Evolutionary conservation across 2,329 filamentous ascomycete genomes (phyloP), one percentile per base, ranked within the genome.

Genomic region (Rhinocladiella similis): DNA sequence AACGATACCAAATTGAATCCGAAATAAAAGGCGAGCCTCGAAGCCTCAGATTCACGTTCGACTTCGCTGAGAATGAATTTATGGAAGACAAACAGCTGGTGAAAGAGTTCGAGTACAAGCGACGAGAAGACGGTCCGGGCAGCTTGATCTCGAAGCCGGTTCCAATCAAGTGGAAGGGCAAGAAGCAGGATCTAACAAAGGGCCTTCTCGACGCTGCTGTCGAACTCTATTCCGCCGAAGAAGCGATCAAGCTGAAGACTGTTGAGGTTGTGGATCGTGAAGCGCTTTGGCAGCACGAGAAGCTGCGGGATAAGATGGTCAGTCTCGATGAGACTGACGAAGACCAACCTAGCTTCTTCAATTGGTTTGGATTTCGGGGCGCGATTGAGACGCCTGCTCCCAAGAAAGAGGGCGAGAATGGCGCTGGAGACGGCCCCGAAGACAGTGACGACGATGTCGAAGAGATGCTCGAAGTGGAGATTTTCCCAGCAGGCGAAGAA

Each of bases 81-180:
- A 96, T 97, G 67, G 82, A 86, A 70, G 82, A 96, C 76, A 80
- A 77, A 53, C 82, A 86, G 52, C 76, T 97, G 47, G 89, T 93
- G 76, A 97, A 97, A 86, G 90, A 89, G 70, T 96, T 97, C 76
- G 93, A 87, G 83, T 91, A 87, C 80, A 69, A 66, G 18, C 48
- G 74, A 69, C 41, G 72, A 68, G 65, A 67, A 70, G 82, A 87
- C 69, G 81, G 83, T 67, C 60, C 91, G 84, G 84, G 79, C 35
- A 90, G 90, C 35, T 81, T 96, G 33, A 90, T 97, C 55, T 92
- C 87, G 20, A 91, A 96, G 77, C 93, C 93, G 5, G 90, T 97
- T 63, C 81, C 86, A 65, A 93, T 97, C 73, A 80, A 85, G 69
- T 96, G 91, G 91, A 94, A 91, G 83, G 82, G 84, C 67, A 84